Conservation (phyloP, 2,329 filamentous ascomycete genomes). For the Penicillium expansum region DNA sequence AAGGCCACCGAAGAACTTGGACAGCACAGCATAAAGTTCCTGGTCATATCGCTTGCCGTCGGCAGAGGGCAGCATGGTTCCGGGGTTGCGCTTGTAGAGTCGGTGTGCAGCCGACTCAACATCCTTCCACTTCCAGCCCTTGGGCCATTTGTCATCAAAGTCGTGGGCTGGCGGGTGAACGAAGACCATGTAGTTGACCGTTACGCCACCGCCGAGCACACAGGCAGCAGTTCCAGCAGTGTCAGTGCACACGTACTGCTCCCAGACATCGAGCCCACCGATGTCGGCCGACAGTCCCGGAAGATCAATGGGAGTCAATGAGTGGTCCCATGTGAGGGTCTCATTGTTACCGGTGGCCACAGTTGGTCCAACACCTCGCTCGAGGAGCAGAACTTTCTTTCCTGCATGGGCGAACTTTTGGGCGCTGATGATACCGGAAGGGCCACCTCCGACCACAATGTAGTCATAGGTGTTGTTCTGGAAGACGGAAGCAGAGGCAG, state of each 20-base stretch:
- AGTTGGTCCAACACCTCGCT: conserved; percentile 24
- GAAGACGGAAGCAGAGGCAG: conserved; percentile 15
- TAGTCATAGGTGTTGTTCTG: conserved; percentile 23
- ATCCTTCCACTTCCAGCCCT: conserved; percentile 66
- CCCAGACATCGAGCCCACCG: conserved; percentile 19
- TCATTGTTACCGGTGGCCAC: conserved; percentile 26
- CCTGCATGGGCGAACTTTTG: conserved; percentile 24
- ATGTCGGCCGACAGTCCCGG: conserved; percentile 29
- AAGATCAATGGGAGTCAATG: conserved; percentile 26
- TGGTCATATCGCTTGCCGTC: conserved; percentile 68
- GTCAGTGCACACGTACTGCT: conserved; percentile 24
- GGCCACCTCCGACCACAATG: conserved; percentile 26
- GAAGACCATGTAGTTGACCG: conserved; percentile 32
- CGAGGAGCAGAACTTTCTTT: conserved; percentile 25
- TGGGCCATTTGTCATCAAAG: conserved; percentile 70
- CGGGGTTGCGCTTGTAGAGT: conserved; percentile 68
- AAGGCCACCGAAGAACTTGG: conserved; percentile 55
- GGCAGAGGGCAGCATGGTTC: conserved; percentile 63
- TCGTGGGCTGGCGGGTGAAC: conserved; percentile 56
- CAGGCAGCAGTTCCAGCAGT: conserved; percentile 26
- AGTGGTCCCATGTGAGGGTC: conserved; percentile 23
- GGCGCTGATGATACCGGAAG: conserved; percentile 24
- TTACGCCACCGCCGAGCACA: conserved; percentile 29
- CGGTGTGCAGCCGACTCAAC: conserved; percentile 58
- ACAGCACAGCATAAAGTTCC: conserved; percentile 62